Conservation (phyloP, 2,329 filamentous ascomycete genomes). For the Aureobasidium uvarum region DNA sequence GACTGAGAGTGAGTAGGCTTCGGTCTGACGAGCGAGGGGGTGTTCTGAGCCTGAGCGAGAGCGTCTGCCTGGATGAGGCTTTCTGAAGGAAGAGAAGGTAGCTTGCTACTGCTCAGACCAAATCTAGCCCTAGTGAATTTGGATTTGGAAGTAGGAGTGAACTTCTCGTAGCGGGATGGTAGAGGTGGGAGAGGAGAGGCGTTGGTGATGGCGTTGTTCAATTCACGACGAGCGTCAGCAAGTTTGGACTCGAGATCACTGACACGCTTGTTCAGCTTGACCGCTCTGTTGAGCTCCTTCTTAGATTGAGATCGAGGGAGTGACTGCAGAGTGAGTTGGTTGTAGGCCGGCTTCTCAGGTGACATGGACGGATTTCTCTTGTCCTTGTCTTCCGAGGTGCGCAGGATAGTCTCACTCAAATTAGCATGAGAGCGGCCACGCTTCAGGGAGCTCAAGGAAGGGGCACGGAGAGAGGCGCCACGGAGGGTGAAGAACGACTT, state of each 20-base stretch:
- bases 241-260: conserved; percentile 61
- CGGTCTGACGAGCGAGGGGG: conserved; percentile 19
- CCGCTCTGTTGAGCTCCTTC: conserved; percentile 57
- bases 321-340: conserved; percentile 12
- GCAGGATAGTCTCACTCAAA: conserved; percentile 28
- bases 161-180: conserved; percentile 39
- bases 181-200: conserved; percentile 42
- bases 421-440: conserved; percentile 38
- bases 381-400: conserved; percentile 32
- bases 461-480: conserved; percentile 30
- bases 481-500: conserved; percentile 29
- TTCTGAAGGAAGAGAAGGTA: conserved; percentile 44
- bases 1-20: conserved; percentile 18
- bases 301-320: conserved; percentile 53
- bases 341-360: conserved; percentile 34
- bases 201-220: conserved; percentile 50
- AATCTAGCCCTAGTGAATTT: conserved; percentile 38
- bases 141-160: conserved; percentile 36
- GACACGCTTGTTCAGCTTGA: conserved; percentile 58
- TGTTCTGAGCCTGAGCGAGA: neutral
- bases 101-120: conserved; percentile 37
- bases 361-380: conserved; percentile 31
- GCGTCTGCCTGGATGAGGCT: conserved; percentile 39
- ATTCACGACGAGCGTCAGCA: conserved; percentile 54
- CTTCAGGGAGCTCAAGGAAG: conserved; percentile 39